phyloP scores from a whole-genome alignment of 331 rosid genomes.

The Quercus phellos region DNA sequence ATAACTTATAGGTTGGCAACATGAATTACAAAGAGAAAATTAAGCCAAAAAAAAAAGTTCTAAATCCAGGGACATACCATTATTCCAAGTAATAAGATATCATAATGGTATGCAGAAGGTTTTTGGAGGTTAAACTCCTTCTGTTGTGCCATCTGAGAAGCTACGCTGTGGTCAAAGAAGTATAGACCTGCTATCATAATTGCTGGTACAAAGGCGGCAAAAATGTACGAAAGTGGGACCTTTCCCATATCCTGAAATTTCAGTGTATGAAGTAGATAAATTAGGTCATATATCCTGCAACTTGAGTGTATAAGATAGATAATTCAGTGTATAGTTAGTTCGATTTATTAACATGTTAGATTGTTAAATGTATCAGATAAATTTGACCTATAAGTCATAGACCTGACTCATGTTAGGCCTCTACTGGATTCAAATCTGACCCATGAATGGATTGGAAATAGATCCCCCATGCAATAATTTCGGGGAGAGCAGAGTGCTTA shows the following conservation, averaged over 20 bases:
- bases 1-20: background rate
- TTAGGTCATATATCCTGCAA: background rate
- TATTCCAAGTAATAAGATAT: slow-evolving; percentile 63
- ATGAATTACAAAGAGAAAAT: background rate
- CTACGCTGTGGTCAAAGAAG: slow-evolving; percentile 81
- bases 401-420: background rate
- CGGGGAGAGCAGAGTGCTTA: too few relatives aligned
- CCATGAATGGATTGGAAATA: background rate
- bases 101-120: slow-evolving; percentile 79
- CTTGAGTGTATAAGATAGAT: background rate
- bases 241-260: slow-evolving; percentile 67
- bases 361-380: background rate
- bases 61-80: slow-evolving; percentile 37
- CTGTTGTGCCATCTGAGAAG: slow-evolving; percentile 74
- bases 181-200: slow-evolving; percentile 76
- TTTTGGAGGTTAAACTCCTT: slow-evolving; percentile 80
- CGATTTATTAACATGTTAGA: background rate
- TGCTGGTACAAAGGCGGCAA: slow-evolving; percentile 64
- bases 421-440: background rate
- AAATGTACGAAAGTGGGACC: slow-evolving; percentile 43
- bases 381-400: background rate
- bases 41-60: background rate
- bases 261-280: slow-evolving; percentile 9
- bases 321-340: background rate
- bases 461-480: background rate